Percentiles rank a stretch among this genome's conserved stretches.
These are phyloP conservation scores for Entomortierella parvispora DNA, from an alignment of 192 early-diverging fungal species.

Conservation along the genomic window DNA sequence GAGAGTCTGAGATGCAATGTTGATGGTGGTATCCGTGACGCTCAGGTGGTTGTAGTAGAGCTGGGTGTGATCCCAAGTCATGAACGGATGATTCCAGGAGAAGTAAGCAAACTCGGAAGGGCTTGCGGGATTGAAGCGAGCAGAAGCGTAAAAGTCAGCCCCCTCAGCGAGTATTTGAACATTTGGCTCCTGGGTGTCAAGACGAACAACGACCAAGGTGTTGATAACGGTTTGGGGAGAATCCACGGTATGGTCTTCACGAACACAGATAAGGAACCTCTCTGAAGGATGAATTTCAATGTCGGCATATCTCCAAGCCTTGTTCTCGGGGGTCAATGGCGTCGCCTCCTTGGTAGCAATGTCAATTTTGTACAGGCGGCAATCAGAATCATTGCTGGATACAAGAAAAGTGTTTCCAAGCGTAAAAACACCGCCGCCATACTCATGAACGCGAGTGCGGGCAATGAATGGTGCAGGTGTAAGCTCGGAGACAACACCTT, in stretches of 20 bases:
- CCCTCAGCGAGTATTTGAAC: constrained; percentile 63
- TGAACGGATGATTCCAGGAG: constrained; percentile 79
- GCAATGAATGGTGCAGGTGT: constrained; percentile 65
- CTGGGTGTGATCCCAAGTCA: constrained; percentile 82
- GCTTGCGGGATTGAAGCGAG: constrained; percentile 61
- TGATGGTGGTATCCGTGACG: constrained; percentile 20
- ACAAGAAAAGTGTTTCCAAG: constrained; percentile 65
- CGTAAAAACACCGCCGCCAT: constrained; percentile 74
- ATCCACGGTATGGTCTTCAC: constrained; percentile 77
- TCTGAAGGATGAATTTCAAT: constrained; percentile 65
- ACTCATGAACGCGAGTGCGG: constrained; percentile 80
- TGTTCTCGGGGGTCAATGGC: constrained; percentile 59
- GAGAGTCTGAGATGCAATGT: constrained; percentile 25
- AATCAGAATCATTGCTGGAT: constrained; percentile 70
- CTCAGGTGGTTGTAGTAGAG: constrained; percentile 59
- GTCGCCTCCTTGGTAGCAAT: constrained; percentile 27
- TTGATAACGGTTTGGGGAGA: constrained; percentile 65
- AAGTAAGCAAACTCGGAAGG: constrained; percentile 67
- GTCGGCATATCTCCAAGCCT: constrained; percentile 70
- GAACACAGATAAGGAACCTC: constrained; percentile 69
- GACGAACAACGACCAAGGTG: constrained; percentile 63
- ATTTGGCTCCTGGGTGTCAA: constrained; percentile 39
- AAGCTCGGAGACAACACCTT: constrained; percentile 35
- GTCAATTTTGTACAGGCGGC: constrained; percentile 63
- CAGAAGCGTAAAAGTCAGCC: constrained; percentile 74